Base-by-base conservation (phyloP, 208 protist genomes). In the Leishmania guyanensis region DNA sequence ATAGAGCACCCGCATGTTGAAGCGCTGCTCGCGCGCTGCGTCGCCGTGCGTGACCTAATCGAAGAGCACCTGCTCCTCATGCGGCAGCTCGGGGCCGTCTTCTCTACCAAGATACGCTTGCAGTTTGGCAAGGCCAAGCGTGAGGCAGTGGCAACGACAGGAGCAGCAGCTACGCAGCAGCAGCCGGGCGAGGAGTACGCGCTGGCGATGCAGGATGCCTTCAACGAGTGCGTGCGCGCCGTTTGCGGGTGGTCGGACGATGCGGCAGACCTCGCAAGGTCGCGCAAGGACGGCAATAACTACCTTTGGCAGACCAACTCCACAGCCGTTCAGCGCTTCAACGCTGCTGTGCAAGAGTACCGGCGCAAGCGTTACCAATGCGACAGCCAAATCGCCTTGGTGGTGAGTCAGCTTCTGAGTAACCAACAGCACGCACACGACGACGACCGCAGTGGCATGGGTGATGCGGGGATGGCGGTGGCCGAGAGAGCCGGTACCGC, bases 321-420 rank as follows among this genome's bases (percentile, higher is more conserved):
- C 16, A 36, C 81, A 22, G 90, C 77, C n/a, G 73, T 71, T 64
- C 81, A 69, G 76, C 86, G 83, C 82, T 93, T 94, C 75, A 82
- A 75, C 71, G 83, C 39, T 9, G 89, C 90, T 2, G 16, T 92
- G 16, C 58, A 82, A 3, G 77, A 83, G n/a, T 97, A 97, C 75
- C 72, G 83, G 22, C 75, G 65, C 39, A 79, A 84, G 48, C 80
- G 93, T 9, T 74, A 81, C 22, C 82, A 79, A 62, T 91, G 90
- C 80, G 94, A 97, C 48, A 92, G 96, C 33, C 84, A 91, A 54
- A 86, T 97, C 29, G 94, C 92, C 36, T 71, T 89, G 8, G 68
- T 94, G 53, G 90, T 93, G 43, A 90, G 88, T 29, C 89, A 89
- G 62, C 77, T 95, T 71, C 85, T 97, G n/a, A 86, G 90, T 68